Evolutionary conservation across 495 filamentous ascomycete species (phyloP).

Genomic region (Jackrogersella multiformis): DNA sequence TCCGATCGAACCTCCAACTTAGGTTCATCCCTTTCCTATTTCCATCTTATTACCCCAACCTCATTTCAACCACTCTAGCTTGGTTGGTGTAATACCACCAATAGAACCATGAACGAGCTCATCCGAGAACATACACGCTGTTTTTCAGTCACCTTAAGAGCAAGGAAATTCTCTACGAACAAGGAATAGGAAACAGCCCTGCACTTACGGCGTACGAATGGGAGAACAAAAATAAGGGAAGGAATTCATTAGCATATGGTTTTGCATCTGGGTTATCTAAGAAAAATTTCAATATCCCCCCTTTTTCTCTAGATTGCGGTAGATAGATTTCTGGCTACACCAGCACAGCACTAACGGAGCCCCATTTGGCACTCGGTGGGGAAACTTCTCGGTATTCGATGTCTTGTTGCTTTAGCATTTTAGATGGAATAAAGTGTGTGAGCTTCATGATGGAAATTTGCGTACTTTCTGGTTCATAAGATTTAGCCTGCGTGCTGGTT

Average conservation of each 20-base stretch:
- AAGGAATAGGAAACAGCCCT: background rate
- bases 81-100: background rate
- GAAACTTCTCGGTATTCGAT: background rate
- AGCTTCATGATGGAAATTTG: no score
- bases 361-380: background rate
- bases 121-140: background rate
- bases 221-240: constrained; percentile 8
- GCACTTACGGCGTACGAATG: constrained; percentile 18
- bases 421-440: no score
- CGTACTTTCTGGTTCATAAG: no score
- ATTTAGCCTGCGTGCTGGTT: no score
- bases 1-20: background rate
- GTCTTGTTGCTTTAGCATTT: background rate
- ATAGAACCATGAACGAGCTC: background rate
- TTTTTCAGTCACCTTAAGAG: background rate
- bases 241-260: constrained; percentile 10
- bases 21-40: background rate
- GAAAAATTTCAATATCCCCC: background rate
- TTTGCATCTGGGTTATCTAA: constrained; percentile 12
- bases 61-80: background rate
- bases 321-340: background rate
- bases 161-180: background rate
- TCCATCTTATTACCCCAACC: background rate
- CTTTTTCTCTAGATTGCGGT: background rate
- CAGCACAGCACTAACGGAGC: background rate